These are phyloP conservation scores for Ophiostoma fasciatum DNA, from an alignment of 2,329 filamentous ascomycete genomes.

Conservation along the genomic window DNA sequence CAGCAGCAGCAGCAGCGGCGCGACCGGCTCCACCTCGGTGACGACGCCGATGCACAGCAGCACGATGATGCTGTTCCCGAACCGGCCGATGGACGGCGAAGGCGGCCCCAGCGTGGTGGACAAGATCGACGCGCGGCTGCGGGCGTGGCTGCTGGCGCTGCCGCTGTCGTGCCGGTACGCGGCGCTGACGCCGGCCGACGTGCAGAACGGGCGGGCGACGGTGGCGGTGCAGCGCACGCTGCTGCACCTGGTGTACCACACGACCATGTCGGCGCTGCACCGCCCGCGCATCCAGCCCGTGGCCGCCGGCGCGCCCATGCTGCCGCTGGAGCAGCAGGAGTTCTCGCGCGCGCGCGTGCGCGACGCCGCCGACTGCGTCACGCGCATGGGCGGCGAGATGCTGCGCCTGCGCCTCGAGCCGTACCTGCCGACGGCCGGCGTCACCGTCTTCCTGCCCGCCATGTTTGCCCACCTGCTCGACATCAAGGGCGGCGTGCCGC, in stretches of 20 bases:
- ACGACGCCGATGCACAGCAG: too few species aligned
- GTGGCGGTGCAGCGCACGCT: slow-evolving; percentile 63
- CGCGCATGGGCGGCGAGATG: slow-evolving; percentile 64
- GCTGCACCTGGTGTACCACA: slow-evolving; percentile 86
- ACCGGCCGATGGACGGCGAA: slow-evolving; percentile 63
- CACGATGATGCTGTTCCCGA: slow-evolving; percentile 82
- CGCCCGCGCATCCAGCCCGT: slow-evolving; percentile 80
- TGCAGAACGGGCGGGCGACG: slow-evolving; percentile 44
- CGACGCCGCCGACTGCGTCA: slow-evolving; percentile 73
- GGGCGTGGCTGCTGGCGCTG: slow-evolving; percentile 60
- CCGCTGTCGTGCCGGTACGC: slow-evolving; percentile 58
- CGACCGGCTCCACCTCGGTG: too few species aligned
- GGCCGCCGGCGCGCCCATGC: slow-evolving; percentile 37
- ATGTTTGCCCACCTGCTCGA: slow-evolving; percentile 90
- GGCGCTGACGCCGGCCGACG: slow-evolving; percentile 35
- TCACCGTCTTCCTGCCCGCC: slow-evolving; percentile 79
- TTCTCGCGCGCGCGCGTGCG: slow-evolving; percentile 71
- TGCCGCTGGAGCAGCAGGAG: slow-evolving; percentile 53
- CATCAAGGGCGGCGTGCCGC: slow-evolving; percentile 75
- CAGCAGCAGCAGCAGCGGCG: not conserved
- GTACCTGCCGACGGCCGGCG: slow-evolving; percentile 76
- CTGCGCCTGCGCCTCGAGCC: slow-evolving; percentile 58
- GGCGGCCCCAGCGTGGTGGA: slow-evolving; percentile 53
- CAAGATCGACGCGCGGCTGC: slow-evolving; percentile 63
- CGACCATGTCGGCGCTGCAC: slow-evolving; percentile 79